Base-by-base conservation (phyloP, 1,139 yeast genomes). In the Blastobotrys apis region DNA sequence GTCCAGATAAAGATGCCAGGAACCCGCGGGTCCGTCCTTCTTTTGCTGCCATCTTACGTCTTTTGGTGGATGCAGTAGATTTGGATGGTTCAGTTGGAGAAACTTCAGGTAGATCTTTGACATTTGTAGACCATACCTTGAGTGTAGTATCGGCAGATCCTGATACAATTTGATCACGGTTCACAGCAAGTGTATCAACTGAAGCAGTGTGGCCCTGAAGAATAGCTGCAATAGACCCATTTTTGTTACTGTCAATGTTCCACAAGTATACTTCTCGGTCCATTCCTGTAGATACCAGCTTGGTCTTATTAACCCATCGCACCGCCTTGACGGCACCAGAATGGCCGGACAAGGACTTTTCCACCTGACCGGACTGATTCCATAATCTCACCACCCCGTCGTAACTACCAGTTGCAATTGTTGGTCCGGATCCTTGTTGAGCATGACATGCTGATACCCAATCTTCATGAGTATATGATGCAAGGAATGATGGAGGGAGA, bases 351-450 rank as follows among this genome's bases (percentile, higher is more conserved):
- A 82, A 78, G 62, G 87, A 95, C 54, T 84, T 80, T 56, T 81
- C 83, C 15, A 90, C 84, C 41, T 77, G 73, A n/a, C 97, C 97
- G 12, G 88, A 76, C 67, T 78, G 68, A 60, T 86, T 83, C 80
- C 92, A 92, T 10, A 94, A 79, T 55, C 97, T 77, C 20, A 92
- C 95, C 34, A 90, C 77, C 52, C 97, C 97, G 63, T 92, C 98
- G 60, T 90, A 92, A 1, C 95, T 81, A 20, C 98, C 98, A 9
- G 94, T 80, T 43, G 88, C 73, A 45, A 90, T 84, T 57, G 78
- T 48, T 34, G 75, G 54, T 37, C 44, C 44, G 19, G 47, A 41
- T 37, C 46, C 38, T 32, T 35, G 47, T 13, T 47, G 44, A 27
- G 80, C 66, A 58, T 80, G 79, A 37, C 90, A 74, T 1, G 94